Conservation (phyloP, 108 stramenopile species). For the Discostella pseudostelligera region DNA sequence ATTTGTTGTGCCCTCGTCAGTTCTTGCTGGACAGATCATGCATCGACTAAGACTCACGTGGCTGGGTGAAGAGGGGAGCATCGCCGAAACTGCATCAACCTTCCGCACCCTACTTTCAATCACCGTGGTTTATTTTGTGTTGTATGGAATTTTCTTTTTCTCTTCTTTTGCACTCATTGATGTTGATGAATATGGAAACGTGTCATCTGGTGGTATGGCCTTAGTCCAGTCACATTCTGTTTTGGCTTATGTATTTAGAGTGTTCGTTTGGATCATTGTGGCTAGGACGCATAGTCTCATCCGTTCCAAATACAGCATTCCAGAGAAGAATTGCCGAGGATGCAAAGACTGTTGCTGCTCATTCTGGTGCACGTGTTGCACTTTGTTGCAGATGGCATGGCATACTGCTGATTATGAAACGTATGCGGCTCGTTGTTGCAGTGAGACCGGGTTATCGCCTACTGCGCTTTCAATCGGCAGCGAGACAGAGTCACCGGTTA, state of each 20-base stretch:
- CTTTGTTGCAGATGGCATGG: conserved; percentile 68
- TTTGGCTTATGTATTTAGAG: conserved; percentile 20
- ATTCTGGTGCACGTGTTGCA: conserved; percentile 65
- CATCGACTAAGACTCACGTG: conserved; percentile 47
- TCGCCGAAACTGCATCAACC: conserved; percentile 31
- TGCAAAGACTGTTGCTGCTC: conserved; percentile 58
- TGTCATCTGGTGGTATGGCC: background rate
- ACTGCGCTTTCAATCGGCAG: conserved; percentile 11
- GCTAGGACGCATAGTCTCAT: conserved; percentile 40
- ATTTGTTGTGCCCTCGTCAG: background rate
- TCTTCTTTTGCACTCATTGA: conserved; percentile 40
- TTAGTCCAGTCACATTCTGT: conserved; percentile 1
- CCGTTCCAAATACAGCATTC: conserved; percentile 47
- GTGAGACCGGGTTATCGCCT: conserved; percentile 57
- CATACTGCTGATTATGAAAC: conserved; percentile 77
- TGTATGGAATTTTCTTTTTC: conserved; percentile 30
- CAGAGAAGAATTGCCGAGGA: background rate
- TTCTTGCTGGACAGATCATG: conserved; percentile 54
- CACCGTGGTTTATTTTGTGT: conserved; percentile 24
- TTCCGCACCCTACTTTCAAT: conserved; percentile 56
- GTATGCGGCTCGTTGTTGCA: conserved; percentile 64
- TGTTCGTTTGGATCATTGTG: conserved; percentile 42
- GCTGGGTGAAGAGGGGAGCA: conserved; percentile 25
- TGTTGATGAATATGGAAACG: background rate
- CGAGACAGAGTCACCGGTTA: too few species aligned